Base-by-base conservation (phyloP, 2,329 filamentous ascomycete genomes). In the Monosporascus sp. region DNA sequence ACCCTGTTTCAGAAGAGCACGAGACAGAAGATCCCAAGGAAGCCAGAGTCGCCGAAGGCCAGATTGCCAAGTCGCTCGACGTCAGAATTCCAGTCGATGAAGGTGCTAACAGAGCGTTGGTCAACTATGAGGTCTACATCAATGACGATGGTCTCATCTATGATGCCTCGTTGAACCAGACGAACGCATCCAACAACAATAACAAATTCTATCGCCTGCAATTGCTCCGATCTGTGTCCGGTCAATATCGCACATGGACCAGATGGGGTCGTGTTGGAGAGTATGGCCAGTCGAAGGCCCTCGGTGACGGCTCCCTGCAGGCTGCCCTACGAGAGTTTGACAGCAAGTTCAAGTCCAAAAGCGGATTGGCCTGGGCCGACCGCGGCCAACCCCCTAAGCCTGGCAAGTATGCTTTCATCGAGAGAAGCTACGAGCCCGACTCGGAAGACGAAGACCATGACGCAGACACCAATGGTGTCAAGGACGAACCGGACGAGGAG, bases 251-350 rank as follows among this genome's bases (percentile, higher is more conserved):
- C 44, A 84, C 82, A 0, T 93, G 88, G 87, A 90, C 86, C 3
- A 79, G 89, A 53, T 95, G 88, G 89, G 91, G 91, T 22, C 82
- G 91, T 22, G 89, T 95, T 22, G 83, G 84, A 7, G 83, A 86
- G 52, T 63, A 60, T 11, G 84, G 84, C 5, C 76, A 81, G 60
- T 74, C 64, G 16, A 74, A 72, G 14, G 50, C 69, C 2, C 65
- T 83, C 1, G 76, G 75, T 20, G 52, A 65, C 24, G 75, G 76
- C 5, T 61, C 57, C 1, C 63, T 84, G 1, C 58, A 58, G 0
- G 66, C 72, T 26, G 81, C 82, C 1, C 63, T 79, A 37, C 68
- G 65, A 35, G 63, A 77, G 16, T 87, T 85, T 55, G 71, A 82
- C 53, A 80, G 78, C 62, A 85, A 85, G 62, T 87, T 87, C 69